phyloP scores from a whole-genome alignment of 257 asterid genomes.

The Coffea eugenioides region DNA sequence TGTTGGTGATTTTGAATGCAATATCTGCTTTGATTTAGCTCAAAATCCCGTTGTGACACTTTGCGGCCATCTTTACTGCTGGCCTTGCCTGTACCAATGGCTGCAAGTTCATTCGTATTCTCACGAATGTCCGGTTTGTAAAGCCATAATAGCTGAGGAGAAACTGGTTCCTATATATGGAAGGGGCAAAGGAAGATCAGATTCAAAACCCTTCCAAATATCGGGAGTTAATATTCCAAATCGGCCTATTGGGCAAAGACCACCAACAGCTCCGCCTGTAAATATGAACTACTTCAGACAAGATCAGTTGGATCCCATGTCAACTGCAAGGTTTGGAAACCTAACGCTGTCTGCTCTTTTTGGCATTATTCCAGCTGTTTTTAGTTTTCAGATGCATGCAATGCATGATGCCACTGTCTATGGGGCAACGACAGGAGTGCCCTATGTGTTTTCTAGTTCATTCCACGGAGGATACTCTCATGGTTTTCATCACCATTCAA shows the following conservation, averaged over 20 bases:
- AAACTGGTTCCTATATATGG: constrained; percentile 85
- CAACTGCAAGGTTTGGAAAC: constrained; percentile 62
- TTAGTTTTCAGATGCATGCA: constrained; percentile 65
- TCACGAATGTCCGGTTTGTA: constrained; percentile 91
- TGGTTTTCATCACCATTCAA: constrained; percentile 48
- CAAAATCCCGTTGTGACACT: constrained; percentile 87
- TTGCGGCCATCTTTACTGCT: constrained; percentile 96
- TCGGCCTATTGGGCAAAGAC: constrained; percentile 71
- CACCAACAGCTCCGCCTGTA: constrained; percentile 57
- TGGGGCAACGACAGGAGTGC: constrained; percentile 71
- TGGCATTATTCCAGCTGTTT: constrained; percentile 60
- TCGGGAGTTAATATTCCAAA: constrained; percentile 54
- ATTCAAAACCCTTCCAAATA: constrained; percentile 43
- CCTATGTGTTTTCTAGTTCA: constrained; percentile 65
- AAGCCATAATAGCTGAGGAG: constrained; percentile 69
- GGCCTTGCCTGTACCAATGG: constrained; percentile 97
- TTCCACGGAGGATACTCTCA: constrained; percentile 73
- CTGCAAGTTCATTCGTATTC: constrained; percentile 73
- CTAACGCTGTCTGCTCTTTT: constrained; percentile 53
- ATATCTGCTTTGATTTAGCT: constrained; percentile 88
- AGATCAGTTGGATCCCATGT: constrained; percentile 55
- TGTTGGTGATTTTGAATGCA: constrained; percentile 74
- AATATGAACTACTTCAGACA: constrained; percentile 47
- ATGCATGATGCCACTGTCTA: constrained; percentile 79
- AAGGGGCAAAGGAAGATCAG: constrained; percentile 64